Evolutionary conservation across 352 stramenopile genomes (phyloP).

Genomic region (Globisporangium iwayamae): DNA sequence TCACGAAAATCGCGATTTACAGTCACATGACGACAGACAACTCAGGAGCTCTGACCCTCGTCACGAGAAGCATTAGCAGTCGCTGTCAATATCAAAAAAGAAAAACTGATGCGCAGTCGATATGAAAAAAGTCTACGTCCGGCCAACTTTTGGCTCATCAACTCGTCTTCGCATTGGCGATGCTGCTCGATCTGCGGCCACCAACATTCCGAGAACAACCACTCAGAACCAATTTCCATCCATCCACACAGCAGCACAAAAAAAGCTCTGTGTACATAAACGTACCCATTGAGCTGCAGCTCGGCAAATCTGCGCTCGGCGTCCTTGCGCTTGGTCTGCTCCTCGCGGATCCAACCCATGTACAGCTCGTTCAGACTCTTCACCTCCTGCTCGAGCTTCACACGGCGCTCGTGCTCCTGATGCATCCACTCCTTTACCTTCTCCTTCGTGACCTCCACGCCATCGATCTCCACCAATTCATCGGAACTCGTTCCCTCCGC

Average conservation of each 20-base stretch:
- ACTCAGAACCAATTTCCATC: neutral
- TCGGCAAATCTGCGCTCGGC: conserved; percentile 52
- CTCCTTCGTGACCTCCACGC: conserved; percentile 29
- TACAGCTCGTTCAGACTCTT: conserved; percentile 82
- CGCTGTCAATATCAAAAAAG: too few relatives aligned
- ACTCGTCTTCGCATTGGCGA: conserved; percentile 1
- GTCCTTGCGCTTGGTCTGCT: conserved; percentile 73
- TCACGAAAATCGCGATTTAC: too few relatives aligned
- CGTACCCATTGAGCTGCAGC: conserved; percentile 30
- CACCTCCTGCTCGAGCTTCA: conserved; percentile 74
- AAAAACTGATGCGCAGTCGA: too few relatives aligned
- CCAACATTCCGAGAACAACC: neutral
- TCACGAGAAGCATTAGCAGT: too few relatives aligned
- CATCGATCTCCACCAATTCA: conserved; percentile 21
- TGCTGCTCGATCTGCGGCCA: neutral
- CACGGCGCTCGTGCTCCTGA: conserved; percentile 63
- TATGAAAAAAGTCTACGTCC: too few relatives aligned
- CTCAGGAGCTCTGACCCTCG: too few relatives aligned
- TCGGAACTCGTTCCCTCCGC: conserved; percentile 3
- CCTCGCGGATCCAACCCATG: conserved; percentile 81
- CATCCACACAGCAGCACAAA: conserved; percentile 9
- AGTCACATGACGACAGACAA: too few relatives aligned
- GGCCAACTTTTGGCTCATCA: neutral
- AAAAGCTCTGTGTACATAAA: neutral
- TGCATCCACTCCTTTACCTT: conserved; percentile 70